phyloP scores from a whole-genome alignment of 192 early-diverging fungal genomes.

The Phlyctochytrium bullatum region DNA sequence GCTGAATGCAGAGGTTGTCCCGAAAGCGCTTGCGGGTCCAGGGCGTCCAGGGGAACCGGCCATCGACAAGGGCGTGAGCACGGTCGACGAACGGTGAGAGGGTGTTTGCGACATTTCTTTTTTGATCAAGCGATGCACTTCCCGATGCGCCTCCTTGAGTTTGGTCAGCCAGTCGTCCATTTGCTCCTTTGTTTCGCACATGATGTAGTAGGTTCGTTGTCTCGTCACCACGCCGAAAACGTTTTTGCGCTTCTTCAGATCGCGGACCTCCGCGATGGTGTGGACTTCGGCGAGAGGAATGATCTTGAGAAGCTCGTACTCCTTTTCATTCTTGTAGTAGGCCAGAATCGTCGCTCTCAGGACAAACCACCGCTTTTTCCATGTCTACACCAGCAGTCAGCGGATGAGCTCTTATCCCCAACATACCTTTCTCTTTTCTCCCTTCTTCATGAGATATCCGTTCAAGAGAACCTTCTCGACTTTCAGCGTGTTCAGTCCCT shows the following conservation, averaged over 20 bases:
- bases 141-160: slow-evolving; percentile 26
- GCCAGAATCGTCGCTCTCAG: slow-evolving; percentile 73
- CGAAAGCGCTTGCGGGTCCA: background rate
- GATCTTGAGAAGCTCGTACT: slow-evolving; percentile 74
- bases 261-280: slow-evolving; percentile 63
- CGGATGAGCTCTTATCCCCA: slow-evolving; percentile 3
- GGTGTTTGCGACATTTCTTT: background rate
- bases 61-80: background rate
- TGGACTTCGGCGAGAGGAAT: slow-evolving; percentile 70
- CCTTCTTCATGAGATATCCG: slow-evolving; percentile 46
- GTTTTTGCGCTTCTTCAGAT: slow-evolving; percentile 61
- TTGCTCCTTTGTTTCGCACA: slow-evolving; percentile 49
- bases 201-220: slow-evolving; percentile 69
- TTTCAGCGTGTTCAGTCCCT: slow-evolving; percentile 14
- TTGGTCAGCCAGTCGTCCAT: slow-evolving; percentile 67
- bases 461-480: slow-evolving; percentile 28
- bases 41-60: background rate
- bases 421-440: slow-evolving; percentile 43
- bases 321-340: slow-evolving; percentile 83
- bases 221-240: slow-evolving; percentile 78
- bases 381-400: slow-evolving; percentile 48
- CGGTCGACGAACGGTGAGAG: background rate
- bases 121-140: slow-evolving; percentile 12
- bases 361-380: slow-evolving; percentile 88
- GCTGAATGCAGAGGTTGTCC: background rate